phyloP scores from a whole-genome alignment of 257 asterid species.

The Haberlea rhodopensis region DNA sequence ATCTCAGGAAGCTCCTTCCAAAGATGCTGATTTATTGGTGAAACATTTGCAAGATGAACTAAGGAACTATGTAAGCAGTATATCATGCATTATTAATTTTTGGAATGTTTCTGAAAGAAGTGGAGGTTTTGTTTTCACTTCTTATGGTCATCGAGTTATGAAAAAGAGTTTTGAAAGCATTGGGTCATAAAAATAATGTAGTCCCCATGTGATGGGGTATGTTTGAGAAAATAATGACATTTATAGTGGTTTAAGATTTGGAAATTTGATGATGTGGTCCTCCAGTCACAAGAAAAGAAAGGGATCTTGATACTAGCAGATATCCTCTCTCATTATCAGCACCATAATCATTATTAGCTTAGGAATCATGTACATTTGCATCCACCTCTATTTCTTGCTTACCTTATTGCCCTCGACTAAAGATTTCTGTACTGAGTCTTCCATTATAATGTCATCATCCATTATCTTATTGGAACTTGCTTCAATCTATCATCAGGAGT shows the following conservation, averaged over 20 bases:
- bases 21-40: slow-evolving; percentile 61
- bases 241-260: background rate
- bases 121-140: background rate
- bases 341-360: slow-evolving; percentile 6
- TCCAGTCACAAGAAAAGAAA: background rate
- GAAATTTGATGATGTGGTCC: background rate
- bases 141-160: background rate
- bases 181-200: background rate
- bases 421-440: slow-evolving; percentile 19
- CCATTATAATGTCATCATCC: slow-evolving; percentile 2
- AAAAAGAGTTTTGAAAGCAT: background rate
- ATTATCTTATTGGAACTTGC: slow-evolving; percentile 23
- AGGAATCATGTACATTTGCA: slow-evolving; percentile 1
- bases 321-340: no score
- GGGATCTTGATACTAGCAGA: background rate
- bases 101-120: slow-evolving; percentile 8
- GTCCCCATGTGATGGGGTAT: background rate
- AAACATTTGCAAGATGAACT: slow-evolving; percentile 91
- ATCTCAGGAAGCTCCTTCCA: slow-evolving; percentile 54
- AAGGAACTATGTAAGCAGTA: slow-evolving; percentile 70
- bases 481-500: slow-evolving; percentile 56
- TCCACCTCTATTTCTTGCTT: slow-evolving; percentile 20
- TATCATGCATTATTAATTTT: slow-evolving; percentile 14
- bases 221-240: background rate
- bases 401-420: slow-evolving; percentile 9